A percentile compares a stretch with the other conserved stretches of the same genome.
phyloP scores from a whole-genome alignment of 2,329 filamentous ascomycete species.

The Aspergillus sojae region DNA sequence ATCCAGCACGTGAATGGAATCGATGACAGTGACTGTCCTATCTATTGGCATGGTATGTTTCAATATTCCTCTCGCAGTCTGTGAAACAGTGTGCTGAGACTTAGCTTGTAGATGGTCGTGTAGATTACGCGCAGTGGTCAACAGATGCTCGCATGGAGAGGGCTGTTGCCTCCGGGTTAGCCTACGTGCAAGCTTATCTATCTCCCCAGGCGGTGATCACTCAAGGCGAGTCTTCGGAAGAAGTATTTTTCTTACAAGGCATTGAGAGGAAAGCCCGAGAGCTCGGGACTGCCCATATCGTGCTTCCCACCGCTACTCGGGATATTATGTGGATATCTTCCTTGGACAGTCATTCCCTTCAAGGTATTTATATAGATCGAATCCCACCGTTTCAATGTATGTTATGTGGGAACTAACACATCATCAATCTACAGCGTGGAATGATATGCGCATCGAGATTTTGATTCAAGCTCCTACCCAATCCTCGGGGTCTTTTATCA shows the following conservation, averaged over 20 bases:
- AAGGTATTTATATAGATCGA: slow-evolving; percentile 49
- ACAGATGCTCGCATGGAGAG: slow-evolving; percentile 69
- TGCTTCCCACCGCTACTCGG: slow-evolving; percentile 66
- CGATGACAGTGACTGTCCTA: slow-evolving; percentile 64
- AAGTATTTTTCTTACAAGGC: slow-evolving; percentile 66
- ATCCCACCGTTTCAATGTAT: background rate
- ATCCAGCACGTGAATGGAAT: slow-evolving; percentile 79
- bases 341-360: slow-evolving; percentile 72
- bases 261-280: slow-evolving; percentile 58
- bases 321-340: slow-evolving; percentile 75
- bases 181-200: slow-evolving; percentile 72
- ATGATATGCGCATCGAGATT: slow-evolving; percentile 77
- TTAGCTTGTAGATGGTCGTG: slow-evolving; percentile 64
- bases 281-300: slow-evolving; percentile 67
- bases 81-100: slow-evolving; percentile 4
- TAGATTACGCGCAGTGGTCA: slow-evolving; percentile 71
- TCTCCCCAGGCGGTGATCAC: slow-evolving; percentile 76
- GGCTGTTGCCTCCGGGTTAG: slow-evolving; percentile 66
- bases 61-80: slow-evolving; percentile 7
- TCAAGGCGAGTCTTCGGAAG: slow-evolving; percentile 69
- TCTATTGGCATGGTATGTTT: slow-evolving; percentile 59
- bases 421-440: slow-evolving; percentile 63
- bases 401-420: background rate
- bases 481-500: slow-evolving; percentile 73
- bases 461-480: slow-evolving; percentile 73